Percentiles rank a stretch among this genome's conserved stretches.
phyloP scores from a whole-genome alignment of 345 rosid species.

The Brassica incana region DNA sequence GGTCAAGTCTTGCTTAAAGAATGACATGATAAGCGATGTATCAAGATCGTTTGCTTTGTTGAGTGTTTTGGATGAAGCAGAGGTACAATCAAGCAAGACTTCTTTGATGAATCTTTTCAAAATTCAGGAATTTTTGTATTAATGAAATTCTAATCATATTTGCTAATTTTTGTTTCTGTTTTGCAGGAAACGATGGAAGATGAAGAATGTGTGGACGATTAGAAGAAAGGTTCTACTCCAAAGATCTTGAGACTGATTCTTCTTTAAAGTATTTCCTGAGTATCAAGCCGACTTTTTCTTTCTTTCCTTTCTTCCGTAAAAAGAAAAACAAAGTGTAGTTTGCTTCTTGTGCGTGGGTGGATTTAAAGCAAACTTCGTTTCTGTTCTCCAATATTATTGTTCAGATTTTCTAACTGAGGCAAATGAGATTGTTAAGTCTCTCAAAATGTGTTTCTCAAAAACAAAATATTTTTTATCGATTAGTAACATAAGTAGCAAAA shows the following conservation, averaged over 20 bases:
- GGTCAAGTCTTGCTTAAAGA: conserved; percentile 2
- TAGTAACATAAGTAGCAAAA: too few species aligned
- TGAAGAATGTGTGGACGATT: neutral
- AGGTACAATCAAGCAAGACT: conserved; percentile 18
- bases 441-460: too few species aligned
- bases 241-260: neutral
- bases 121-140: neutral
- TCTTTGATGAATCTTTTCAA: neutral
- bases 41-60: conserved; percentile 27
- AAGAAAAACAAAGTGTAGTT: too few species aligned
- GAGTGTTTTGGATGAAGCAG: conserved; percentile 23
- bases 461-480: too few species aligned
- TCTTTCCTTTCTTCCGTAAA: too few species aligned
- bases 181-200: conserved; percentile 18
- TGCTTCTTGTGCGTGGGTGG: too few species aligned
- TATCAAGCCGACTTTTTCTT: neutral
- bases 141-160: neutral
- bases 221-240: conserved; percentile 21
- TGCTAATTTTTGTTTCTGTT: neutral
- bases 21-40: conserved; percentile 1
- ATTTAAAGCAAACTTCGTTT: too few species aligned
- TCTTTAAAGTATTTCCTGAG: neutral
- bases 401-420: too few species aligned
- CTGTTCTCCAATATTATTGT: too few species aligned
- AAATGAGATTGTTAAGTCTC: too few species aligned